phyloP scores from a whole-genome alignment of 371 early-diverging fungal species.

The Coemansia sp. region DNA sequence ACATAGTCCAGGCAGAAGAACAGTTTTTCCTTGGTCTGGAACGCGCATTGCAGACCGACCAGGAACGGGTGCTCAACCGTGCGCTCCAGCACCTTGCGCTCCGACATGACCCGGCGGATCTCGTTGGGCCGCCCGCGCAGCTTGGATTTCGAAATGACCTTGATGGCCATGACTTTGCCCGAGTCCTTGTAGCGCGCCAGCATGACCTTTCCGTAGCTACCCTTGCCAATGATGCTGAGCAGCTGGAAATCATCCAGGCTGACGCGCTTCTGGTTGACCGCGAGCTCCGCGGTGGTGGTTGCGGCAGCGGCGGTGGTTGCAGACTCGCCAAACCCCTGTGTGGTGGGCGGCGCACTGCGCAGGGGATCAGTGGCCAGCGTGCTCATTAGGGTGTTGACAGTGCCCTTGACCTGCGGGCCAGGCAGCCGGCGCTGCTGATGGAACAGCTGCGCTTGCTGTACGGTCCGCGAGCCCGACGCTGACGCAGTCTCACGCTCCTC shows the following conservation, averaged over 20 bases:
- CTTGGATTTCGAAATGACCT: constrained; percentile 89
- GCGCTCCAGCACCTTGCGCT: constrained; percentile 51
- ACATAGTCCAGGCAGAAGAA: constrained; percentile 98
- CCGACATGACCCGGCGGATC: constrained; percentile 52
- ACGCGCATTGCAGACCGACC: constrained; percentile 87
- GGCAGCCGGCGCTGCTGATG: constrained; percentile 31
- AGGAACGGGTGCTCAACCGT: constrained; percentile 85
- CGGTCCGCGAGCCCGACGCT: background rate
- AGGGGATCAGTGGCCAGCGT: constrained; percentile 31
- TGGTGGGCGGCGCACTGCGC: constrained; percentile 19
- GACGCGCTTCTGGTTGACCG: constrained; percentile 13
- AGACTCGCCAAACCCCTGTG: constrained; percentile 3
- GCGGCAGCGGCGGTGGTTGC: background rate
- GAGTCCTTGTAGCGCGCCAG: constrained; percentile 87
- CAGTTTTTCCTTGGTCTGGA: constrained; percentile 84
- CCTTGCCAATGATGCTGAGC: constrained; percentile 86
- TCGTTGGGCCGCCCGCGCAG: constrained; percentile 47
- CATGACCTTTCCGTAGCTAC: constrained; percentile 97
- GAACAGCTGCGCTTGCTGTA: constrained; percentile 38
- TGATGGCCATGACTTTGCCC: constrained; percentile 89
- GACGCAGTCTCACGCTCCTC: background rate
- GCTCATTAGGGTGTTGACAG: constrained; percentile 44
- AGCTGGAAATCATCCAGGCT: constrained; percentile 56
- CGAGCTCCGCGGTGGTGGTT: background rate
- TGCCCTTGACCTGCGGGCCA: constrained; percentile 28